Conservation (phyloP, 306 rosid species). For the Cyclanthera cordifolia region DNA sequence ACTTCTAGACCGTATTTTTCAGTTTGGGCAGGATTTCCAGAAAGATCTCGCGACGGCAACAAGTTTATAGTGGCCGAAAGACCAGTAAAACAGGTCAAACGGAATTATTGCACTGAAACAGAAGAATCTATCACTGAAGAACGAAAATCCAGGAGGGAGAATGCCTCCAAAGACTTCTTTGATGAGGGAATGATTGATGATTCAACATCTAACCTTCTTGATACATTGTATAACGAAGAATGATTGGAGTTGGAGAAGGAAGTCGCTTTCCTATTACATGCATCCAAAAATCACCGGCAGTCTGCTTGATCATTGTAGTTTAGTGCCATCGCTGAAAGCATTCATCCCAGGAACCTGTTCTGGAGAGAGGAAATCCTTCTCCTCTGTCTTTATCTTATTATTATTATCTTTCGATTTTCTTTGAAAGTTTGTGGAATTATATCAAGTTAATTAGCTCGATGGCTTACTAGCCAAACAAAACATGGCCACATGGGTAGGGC, state of each 20-base stretch:
- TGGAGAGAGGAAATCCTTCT: not conserved
- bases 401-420: not conserved
- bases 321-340: not conserved
- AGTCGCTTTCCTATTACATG: not conserved
- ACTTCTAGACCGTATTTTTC: constrained; percentile 21
- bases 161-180: constrained; percentile 61
- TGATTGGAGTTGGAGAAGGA: not conserved
- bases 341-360: not conserved
- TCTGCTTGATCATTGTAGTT: constrained; percentile 3
- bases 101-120: constrained; percentile 51
- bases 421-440: not conserved
- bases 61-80: constrained; percentile 79
- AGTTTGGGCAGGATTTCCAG: constrained; percentile 95
- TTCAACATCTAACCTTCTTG: constrained; percentile 71
- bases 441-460: not conserved
- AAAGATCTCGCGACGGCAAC: constrained; percentile 81
- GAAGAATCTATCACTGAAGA: constrained; percentile 54
- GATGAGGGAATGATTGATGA: constrained; percentile 37
- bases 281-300: constrained; percentile 4
- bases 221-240: constrained; percentile 52
- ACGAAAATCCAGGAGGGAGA: constrained; percentile 59
- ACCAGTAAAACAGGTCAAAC: constrained; percentile 49
- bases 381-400: not conserved
- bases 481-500: constrained; percentile 14
- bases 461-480: not conserved